phyloP scores from a whole-genome alignment of 2,329 filamentous ascomycete species.

The Microdochium bolleyi region DNA sequence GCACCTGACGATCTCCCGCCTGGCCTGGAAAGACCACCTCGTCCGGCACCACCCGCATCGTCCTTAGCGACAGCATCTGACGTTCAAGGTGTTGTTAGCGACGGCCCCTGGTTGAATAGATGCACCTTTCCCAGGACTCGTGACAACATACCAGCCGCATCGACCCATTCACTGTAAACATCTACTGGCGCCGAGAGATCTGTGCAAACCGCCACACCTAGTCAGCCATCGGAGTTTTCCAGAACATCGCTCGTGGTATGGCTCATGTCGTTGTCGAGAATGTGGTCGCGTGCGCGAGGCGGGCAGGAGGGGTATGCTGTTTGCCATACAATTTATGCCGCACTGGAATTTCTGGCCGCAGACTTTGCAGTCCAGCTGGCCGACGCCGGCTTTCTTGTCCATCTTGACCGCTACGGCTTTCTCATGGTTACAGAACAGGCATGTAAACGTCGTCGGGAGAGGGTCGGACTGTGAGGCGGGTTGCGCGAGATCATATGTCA shows the following conservation, averaged over 20 bases:
- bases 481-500: not conserved
- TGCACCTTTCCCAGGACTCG: not conserved
- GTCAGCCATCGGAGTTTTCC: not conserved
- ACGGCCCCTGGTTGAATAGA: no score
- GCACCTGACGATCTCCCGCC: constrained; percentile 6
- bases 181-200: constrained; percentile 88
- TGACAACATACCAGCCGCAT: constrained; percentile 55
- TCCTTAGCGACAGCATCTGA: constrained; percentile 44
- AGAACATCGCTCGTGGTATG: constrained; percentile 22
- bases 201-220: constrained; percentile 24
- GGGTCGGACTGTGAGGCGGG: constrained; percentile 48
- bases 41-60: constrained; percentile 9
- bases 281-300: no score
- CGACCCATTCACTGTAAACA: constrained; percentile 97
- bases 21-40: not conserved
- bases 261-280: no score
- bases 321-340: constrained; percentile 69
- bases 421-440: constrained; percentile 97
- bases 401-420: constrained; percentile 85
- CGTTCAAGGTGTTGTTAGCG: constrained; percentile 1
- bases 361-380: constrained; percentile 80
- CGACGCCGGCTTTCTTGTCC: constrained; percentile 86
- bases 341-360: constrained; percentile 94
- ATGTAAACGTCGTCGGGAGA: constrained; percentile 80
- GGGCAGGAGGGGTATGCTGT: constrained; percentile 1